Conservation (phyloP, 108 stramenopile species). For the Cyclotella kingstonii region DNA sequence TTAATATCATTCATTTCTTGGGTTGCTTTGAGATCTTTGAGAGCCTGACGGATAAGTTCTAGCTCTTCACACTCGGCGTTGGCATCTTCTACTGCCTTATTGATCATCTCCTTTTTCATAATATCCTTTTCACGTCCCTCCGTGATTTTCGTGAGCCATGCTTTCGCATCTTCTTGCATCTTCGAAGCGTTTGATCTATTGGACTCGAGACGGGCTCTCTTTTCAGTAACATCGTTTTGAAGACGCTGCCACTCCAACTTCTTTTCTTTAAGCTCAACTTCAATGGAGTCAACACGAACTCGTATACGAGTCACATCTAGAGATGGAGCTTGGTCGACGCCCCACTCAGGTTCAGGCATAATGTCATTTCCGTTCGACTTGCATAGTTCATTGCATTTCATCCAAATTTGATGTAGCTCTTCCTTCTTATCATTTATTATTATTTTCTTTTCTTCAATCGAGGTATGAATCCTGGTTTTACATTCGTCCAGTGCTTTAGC, state of each 20-base stretch:
- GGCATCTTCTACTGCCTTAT: constrained; percentile 26
- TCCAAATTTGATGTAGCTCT: constrained; percentile 37
- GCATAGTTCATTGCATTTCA: constrained; percentile 40
- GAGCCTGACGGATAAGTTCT: constrained; percentile 21
- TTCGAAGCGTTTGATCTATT: constrained; percentile 13
- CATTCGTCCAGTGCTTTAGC: constrained; percentile 22
- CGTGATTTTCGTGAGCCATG: constrained; percentile 8
- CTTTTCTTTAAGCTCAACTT: constrained; percentile 25
- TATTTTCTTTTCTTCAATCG: constrained; percentile 33
- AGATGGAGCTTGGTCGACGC: constrained; percentile 34
- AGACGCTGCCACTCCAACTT: constrained; percentile 3
- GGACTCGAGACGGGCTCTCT: constrained; percentile 5
- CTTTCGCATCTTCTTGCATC: constrained; percentile 16
- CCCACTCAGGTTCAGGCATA: constrained; percentile 32
- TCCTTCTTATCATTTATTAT: constrained; percentile 40
- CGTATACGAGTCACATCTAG: constrained; percentile 44
- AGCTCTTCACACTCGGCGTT: constrained; percentile 32
- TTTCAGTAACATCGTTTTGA: constrained; percentile 11
- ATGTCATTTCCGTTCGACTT: constrained; percentile 34
- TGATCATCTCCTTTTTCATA: constrained; percentile 8
- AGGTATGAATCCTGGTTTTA: constrained; percentile 33
- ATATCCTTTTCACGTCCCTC: constrained; percentile 21
- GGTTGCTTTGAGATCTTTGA: constrained; percentile 31
- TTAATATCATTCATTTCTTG: constrained; percentile 33
- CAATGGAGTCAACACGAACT: constrained; percentile 30